phyloP scores from a whole-genome alignment of 495 filamentous ascomycete species.

The Tuber umbilicatum region DNA sequence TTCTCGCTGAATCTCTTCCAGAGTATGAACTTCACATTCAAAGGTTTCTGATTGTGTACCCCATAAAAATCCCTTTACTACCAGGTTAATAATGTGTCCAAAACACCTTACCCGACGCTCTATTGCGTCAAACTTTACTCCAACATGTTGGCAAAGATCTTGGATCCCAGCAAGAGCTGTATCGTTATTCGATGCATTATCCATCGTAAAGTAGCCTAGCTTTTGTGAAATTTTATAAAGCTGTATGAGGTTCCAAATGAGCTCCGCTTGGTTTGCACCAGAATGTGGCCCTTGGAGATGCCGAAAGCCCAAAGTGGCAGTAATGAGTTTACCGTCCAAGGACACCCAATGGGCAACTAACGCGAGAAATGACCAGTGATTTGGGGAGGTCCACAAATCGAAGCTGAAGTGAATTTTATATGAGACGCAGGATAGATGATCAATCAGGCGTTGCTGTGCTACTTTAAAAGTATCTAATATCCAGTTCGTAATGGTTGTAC shows the following conservation, averaged over 20 bases:
- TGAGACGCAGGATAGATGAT: no score
- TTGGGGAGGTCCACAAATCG: slow-evolving; percentile 12
- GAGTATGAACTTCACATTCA: no score
- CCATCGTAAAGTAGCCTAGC: slow-evolving; percentile 26
- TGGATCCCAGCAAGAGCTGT: slow-evolving; percentile 11
- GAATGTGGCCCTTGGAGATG: neutral
- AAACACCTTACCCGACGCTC: no score
- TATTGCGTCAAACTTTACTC: no score
- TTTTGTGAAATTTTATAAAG: slow-evolving; percentile 19
- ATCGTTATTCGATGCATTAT: slow-evolving; percentile 33
- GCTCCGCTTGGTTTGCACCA: slow-evolving; percentile 14
- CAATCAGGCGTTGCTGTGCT: no score
- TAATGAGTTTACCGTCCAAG: neutral
- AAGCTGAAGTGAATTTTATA: slow-evolving; percentile 1
- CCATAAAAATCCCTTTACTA: no score
- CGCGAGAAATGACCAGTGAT: slow-evolving; percentile 9
- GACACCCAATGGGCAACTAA: slow-evolving; percentile 5
- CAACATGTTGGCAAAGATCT: neutral
- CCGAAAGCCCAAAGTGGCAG: neutral
- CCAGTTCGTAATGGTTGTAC: no score
- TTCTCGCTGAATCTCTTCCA: no score
- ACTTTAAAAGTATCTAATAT: no score
- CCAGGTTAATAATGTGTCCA: no score
- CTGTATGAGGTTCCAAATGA: slow-evolving; percentile 14
- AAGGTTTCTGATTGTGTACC: no score